These are phyloP conservation scores for Inonotus obliquus DNA, from an alignment of 1,284 basidiomycete genomes.

Conservation along the genomic window DNA sequence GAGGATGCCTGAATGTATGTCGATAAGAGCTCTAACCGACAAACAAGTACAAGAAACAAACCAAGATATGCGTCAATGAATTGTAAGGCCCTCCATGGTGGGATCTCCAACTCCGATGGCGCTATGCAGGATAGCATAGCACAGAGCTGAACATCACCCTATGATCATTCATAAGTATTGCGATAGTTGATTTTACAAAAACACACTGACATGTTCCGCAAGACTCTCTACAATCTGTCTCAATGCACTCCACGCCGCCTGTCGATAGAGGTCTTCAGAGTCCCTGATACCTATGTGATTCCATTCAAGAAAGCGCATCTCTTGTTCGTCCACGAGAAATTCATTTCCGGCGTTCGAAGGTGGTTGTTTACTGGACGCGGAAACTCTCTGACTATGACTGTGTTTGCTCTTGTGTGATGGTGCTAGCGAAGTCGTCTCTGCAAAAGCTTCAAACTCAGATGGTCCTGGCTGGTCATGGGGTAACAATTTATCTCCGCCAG, in stretches of 20 bases:
- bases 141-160: slow-evolving; percentile 78
- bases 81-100: slow-evolving; percentile 37
- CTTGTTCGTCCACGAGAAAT: slow-evolving; percentile 32
- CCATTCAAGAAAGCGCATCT: slow-evolving; percentile 23
- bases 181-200: not conserved
- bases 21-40: not conserved
- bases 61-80: slow-evolving; percentile 72
- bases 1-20: slow-evolving; percentile 46
- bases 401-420: slow-evolving; percentile 13
- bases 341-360: slow-evolving; percentile 12
- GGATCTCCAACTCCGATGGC: slow-evolving; percentile 47
- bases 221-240: slow-evolving; percentile 54
- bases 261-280: slow-evolving; percentile 48
- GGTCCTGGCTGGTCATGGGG: slow-evolving; percentile 23
- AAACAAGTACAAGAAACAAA: slow-evolving; percentile 27
- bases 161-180: not conserved
- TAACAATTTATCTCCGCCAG: slow-evolving; percentile 33
- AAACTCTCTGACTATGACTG: slow-evolving; percentile 8
- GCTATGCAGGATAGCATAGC: slow-evolving; percentile 61
- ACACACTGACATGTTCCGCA: slow-evolving; percentile 48
- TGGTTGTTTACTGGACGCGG: not conserved
- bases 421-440: slow-evolving; percentile 6
- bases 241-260: slow-evolving; percentile 53
- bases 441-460: not conserved
- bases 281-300: slow-evolving; percentile 37